Evolutionary conservation across 2,329 filamentous ascomycete genomes (phyloP).

Genomic region (Neospermospora avenae): DNA sequence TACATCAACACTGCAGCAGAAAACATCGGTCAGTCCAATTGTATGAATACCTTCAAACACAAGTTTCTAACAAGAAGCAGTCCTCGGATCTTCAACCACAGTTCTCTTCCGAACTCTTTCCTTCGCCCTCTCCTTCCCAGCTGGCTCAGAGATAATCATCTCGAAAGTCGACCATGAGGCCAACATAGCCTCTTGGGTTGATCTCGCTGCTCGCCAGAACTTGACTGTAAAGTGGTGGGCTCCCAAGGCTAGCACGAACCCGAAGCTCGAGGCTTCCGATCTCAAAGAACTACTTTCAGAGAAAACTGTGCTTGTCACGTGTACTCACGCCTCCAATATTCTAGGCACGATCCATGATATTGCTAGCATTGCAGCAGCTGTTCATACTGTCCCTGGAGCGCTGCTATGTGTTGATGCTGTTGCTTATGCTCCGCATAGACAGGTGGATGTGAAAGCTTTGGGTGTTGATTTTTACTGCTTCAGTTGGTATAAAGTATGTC

Average conservation of each 20-base stretch:
- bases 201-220: slow-evolving; percentile 58
- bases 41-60: background rate
- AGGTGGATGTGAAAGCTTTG: slow-evolving; percentile 63
- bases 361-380: slow-evolving; percentile 49
- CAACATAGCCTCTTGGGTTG: slow-evolving; percentile 71
- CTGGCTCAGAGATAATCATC: slow-evolving; percentile 65
- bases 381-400: slow-evolving; percentile 48
- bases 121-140: slow-evolving; percentile 48
- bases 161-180: slow-evolving; percentile 75
- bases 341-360: slow-evolving; percentile 68
- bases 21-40: slow-evolving; percentile 53
- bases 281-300: slow-evolving; percentile 57
- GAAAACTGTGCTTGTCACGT: slow-evolving; percentile 67
- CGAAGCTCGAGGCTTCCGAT: slow-evolving; percentile 55
- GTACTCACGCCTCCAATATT: slow-evolving; percentile 72
- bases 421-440: slow-evolving; percentile 70
- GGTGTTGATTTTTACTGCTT: slow-evolving; percentile 77
- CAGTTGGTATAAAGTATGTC: slow-evolving; percentile 68
- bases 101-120: slow-evolving; percentile 73
- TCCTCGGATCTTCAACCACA: slow-evolving; percentile 71
- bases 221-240: slow-evolving; percentile 70
- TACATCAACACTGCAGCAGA: slow-evolving; percentile 66
- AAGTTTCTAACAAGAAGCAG: slow-evolving; percentile 37
- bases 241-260: slow-evolving; percentile 47
- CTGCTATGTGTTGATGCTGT: slow-evolving; percentile 73